phyloP scores from a whole-genome alignment of 2,329 filamentous ascomycete genomes.

The Aspergillus amoenus region DNA sequence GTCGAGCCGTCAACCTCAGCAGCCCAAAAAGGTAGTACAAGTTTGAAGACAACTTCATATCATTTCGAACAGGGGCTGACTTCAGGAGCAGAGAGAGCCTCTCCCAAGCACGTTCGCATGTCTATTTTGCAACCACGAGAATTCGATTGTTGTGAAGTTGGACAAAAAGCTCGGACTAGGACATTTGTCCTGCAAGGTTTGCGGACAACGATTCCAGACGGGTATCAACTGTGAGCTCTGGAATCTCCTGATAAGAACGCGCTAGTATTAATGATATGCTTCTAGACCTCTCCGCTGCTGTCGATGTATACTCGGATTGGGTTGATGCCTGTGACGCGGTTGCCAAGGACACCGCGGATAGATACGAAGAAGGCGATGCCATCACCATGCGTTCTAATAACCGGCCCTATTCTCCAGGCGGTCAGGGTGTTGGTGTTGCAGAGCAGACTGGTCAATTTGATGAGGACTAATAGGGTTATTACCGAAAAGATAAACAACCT shows the following conservation, averaged over 20 bases:
- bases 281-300: conserved; percentile 79
- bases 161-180: conserved; percentile 91
- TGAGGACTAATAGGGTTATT: conserved; percentile 30
- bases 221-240: conserved; percentile 78
- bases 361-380: conserved; percentile 28
- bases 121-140: conserved; percentile 98
- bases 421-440: conserved; percentile 15
- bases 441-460: conserved; percentile 22
- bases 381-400: conserved; percentile 19
- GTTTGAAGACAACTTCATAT: neutral
- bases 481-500: conserved; percentile 15
- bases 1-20: conserved; percentile 76
- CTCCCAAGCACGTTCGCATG: conserved; percentile 82
- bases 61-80: conserved; percentile 9
- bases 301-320: conserved; percentile 98
- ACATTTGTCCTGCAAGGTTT: conserved; percentile 84
- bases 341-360: conserved; percentile 58
- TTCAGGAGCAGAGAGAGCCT: conserved; percentile 41
- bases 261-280: neutral
- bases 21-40: conserved; percentile 71
- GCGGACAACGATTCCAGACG: conserved; percentile 90
- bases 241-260: neutral
- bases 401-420: conserved; percentile 18
- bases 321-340: conserved; percentile 86
- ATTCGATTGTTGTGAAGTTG: conserved; percentile 83